These are phyloP conservation scores for Lepidium aucheri DNA, from an alignment of 345 rosid genomes.

Conservation along the genomic window DNA sequence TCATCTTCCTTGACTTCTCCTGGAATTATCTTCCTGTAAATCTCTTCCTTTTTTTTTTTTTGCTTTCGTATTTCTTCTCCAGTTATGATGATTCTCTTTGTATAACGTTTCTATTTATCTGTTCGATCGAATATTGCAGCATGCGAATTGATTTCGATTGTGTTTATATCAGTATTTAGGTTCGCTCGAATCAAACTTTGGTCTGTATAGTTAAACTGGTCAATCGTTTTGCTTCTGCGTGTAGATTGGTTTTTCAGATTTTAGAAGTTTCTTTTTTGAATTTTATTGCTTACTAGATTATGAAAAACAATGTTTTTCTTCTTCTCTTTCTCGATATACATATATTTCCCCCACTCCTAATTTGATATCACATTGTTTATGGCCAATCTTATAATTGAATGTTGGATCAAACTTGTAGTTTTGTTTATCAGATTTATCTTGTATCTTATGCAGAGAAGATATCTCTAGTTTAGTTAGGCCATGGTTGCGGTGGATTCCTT, in stretches of 20 bases:
- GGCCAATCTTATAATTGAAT: neutral
- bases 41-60: neutral
- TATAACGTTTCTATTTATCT: neutral
- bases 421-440: neutral
- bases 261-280: neutral
- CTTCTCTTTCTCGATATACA: no score
- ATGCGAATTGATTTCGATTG: neutral
- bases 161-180: neutral
- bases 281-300: neutral
- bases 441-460: constrained; percentile 10
- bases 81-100: neutral
- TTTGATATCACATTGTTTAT: neutral
- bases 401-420: neutral
- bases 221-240: neutral
- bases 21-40: neutral
- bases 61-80: neutral
- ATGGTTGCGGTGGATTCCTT: constrained; percentile 49
- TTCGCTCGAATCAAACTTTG: neutral
- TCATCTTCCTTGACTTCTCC: neutral
- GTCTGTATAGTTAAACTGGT: neutral
- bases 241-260: neutral
- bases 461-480: constrained; percentile 2
- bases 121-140: neutral
- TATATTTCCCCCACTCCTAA: neutral
- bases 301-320: neutral